A percentile compares a stretch with the other conserved stretches of the same genome.
phyloP scores from a whole-genome alignment of 176 grass and related monocot genomes.

The Pontederia crassipes region DNA sequence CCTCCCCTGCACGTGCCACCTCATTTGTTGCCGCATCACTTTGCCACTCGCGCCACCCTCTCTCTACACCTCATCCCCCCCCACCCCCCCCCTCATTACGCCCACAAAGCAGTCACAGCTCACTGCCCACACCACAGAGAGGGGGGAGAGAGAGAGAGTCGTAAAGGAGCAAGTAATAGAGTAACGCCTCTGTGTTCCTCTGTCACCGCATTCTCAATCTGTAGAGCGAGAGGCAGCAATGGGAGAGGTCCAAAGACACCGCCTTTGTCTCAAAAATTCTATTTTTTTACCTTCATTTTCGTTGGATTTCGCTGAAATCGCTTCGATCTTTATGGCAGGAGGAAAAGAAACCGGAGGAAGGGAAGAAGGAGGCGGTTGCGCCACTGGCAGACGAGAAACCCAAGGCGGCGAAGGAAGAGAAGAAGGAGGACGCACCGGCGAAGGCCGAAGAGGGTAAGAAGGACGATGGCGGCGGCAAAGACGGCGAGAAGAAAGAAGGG shows the following conservation, averaged over 20 bases:
- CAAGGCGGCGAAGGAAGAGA: constrained; percentile 30
- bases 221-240: background rate
- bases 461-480: background rate
- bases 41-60: background rate
- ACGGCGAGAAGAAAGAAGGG: constrained; percentile 13
- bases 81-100: background rate
- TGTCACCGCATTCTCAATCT: background rate
- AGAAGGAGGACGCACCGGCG: constrained; percentile 24
- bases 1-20: background rate
- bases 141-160: background rate
- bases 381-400: constrained; percentile 24
- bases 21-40: background rate
- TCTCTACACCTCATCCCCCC: background rate
- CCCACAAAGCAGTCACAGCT: background rate
- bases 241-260: constrained; percentile 2
- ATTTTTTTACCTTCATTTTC: background rate
- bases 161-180: background rate
- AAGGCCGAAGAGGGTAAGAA: constrained; percentile 18
- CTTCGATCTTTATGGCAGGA: constrained; percentile 26
- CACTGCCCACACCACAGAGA: background rate
- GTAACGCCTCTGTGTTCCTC: background rate
- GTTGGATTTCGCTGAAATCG: background rate
- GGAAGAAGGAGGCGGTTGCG: constrained; percentile 17
- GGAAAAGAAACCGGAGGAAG: constrained; percentile 28
- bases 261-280: background rate